Evolutionary conservation across 2,329 filamentous ascomycete genomes (phyloP), one percentile per base, ranked within the genome.

Genomic region (Endocalyx cinctus): DNA sequence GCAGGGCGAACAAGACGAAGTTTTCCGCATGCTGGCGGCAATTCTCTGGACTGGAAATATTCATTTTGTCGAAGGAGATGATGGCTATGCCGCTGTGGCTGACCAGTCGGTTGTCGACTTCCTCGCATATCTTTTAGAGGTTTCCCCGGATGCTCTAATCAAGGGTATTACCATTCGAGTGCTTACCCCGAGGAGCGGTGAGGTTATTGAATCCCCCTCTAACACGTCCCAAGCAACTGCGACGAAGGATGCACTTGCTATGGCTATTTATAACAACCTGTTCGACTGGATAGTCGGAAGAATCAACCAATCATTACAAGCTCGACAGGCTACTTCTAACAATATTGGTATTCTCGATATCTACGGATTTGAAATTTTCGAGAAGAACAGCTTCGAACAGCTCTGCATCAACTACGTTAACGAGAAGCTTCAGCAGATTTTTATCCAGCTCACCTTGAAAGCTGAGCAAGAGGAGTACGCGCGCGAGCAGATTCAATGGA

Each of bases 341-440:
- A 86, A 86, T 3, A 92, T 98, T 47, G 92, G 92, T 55, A 97
- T 98, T 55, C 73, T 98, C 47, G 92, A 98, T 72, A 98, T 98
- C 48, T 98, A 98, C 59, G 92, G 92, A 3, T 98, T 98, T 54
- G 92, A 98, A 58, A 98, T 98, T 48, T 98, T 98, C 48, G 92
- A 98, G 59, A 92, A 90, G 67, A 98, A 98, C 68, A 96, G 87
- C 46, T 98, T 98, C 53, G 92, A 98, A 60, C 92, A 98, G 63
- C 77, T 98, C 6, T 98, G 92, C 65, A 98, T 98, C 73, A 98
- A 98, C 69, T 98, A 97, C 55, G 94, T 97, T 55, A 98, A 98
- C 62, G 92, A 98, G 66, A 98, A 98, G 64, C 70, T 98, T 37
- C 92, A 98, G 63, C 92, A 98, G 57, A 97, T 98, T 52, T 98